Evolutionary conservation across 768 basidiomycete species (phyloP), one percentile per base, ranked within the genome.

Genomic region (Suillus discolor): DNA sequence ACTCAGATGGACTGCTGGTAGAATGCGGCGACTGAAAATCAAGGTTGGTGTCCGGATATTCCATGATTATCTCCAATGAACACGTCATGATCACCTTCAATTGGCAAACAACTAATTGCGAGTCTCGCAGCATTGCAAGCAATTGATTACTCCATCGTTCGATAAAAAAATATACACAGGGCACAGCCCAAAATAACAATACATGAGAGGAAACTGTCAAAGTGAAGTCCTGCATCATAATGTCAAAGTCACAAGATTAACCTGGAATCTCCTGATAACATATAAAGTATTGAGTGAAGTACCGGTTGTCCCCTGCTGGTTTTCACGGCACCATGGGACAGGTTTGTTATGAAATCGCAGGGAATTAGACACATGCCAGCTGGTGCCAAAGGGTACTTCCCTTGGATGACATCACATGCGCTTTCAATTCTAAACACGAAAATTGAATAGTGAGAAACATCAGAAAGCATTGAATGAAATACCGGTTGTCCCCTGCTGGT

Each of bases 1-100:
- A 57, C 51, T 11, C 64, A 94, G 92, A 94, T 94, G 92, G 93
- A 94, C 71, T 94, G 92, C 69, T 94, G 93, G 93, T 94, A 92
- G 93, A 94, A 94, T 73, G 86, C 90, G 6, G 92, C 92, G 0
- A 87, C 84, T 6, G 93, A 94, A 73, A 88, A 88, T 61, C 93
- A 94, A 85, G 91, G 90, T 87, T 69, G 1, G 63, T 55, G n/a
- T 11, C 38, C 0, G 7, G 18, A 18, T 51, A 15, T 31, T 28
- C 7, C 16, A 18, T 12, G 34, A n/a, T 11, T 38, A 38, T 23
- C 23, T 39, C 16, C 57, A 38, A 38, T 25, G 20, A 20, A 57
- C 31, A 55, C 6, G 15, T 57, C 25, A 41, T 41, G 15, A 18
- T n/a, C 38, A 13, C 13, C n/a, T 8, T 16, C 28, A 18, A 28